phyloP scores from a whole-genome alignment of 1,284 basidiomycete genomes.

The Inonotus obliquus region DNA sequence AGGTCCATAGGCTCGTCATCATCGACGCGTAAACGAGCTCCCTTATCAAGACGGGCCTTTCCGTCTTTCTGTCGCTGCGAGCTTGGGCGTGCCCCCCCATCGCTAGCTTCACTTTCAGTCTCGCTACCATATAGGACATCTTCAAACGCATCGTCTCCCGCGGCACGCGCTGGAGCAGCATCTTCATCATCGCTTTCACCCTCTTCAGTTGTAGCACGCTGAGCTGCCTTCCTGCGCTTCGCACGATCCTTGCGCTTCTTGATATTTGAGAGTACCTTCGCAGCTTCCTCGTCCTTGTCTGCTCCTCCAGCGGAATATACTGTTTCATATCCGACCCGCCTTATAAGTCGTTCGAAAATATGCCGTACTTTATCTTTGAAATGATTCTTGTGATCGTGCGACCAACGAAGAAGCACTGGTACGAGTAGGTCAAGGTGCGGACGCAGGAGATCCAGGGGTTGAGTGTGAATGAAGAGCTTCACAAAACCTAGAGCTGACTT shows the following conservation, averaged over 20 bases:
- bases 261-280: constrained; percentile 84
- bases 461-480: constrained; percentile 89
- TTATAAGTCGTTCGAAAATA: constrained; percentile 93
- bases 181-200: constrained; percentile 32
- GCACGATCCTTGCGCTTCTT: constrained; percentile 90
- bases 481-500: constrained; percentile 94
- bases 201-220: constrained; percentile 49
- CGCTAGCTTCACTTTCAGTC: constrained; percentile 75
- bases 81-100: constrained; percentile 49
- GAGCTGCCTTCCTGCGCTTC: constrained; percentile 58
- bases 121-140: constrained; percentile 94
- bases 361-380: constrained; percentile 97
- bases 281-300: constrained; percentile 47
- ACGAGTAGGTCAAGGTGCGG: constrained; percentile 78
- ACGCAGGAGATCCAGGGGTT: constrained; percentile 67
- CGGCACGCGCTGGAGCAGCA: constrained; percentile 38
- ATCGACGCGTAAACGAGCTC: constrained; percentile 77
- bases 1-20: constrained; percentile 96
- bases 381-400: constrained; percentile 97
- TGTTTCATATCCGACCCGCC: constrained; percentile 86
- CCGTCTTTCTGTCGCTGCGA: constrained; percentile 30
- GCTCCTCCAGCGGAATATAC: constrained; percentile 76
- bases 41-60: constrained; percentile 32
- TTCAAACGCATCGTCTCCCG: constrained; percentile 86
- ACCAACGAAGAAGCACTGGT: constrained; percentile 85